A percentile compares a stretch with the other conserved stretches of the same genome.
phyloP scores from a whole-genome alignment of 495 filamentous ascomycete genomes.

The Podospora pseudopauciseta region DNA sequence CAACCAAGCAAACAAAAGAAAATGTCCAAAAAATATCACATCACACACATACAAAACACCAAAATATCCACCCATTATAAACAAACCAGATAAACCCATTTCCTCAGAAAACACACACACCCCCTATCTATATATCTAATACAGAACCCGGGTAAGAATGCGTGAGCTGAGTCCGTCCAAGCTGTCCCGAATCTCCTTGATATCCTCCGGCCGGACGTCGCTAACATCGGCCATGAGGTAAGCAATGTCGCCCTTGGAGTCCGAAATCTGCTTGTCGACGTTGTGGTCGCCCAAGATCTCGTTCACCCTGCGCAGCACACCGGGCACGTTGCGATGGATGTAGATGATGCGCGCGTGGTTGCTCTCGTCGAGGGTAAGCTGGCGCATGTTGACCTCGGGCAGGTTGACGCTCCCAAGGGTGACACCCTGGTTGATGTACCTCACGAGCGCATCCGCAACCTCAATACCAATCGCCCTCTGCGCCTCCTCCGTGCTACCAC shows the following conservation, averaged over 20 bases:
- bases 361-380: slow-evolving; percentile 79
- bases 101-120: neutral
- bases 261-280: slow-evolving; percentile 96
- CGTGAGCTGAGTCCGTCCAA: slow-evolving; percentile 78
- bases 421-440: slow-evolving; percentile 88
- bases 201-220: slow-evolving; percentile 70
- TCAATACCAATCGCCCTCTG: slow-evolving; percentile 95
- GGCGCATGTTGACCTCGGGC: slow-evolving; percentile 86
- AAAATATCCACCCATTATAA: neutral
- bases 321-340: slow-evolving; percentile 93
- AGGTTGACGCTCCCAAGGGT: slow-evolving; percentile 93
- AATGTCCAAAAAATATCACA: neutral
- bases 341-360: slow-evolving; percentile 89
- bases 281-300: slow-evolving; percentile 91
- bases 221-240: slow-evolving; percentile 99
- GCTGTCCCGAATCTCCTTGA: slow-evolving; percentile 78
- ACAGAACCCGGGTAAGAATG: slow-evolving; percentile 84
- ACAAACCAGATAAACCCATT: neutral
- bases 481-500: slow-evolving; percentile 95
- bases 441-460: slow-evolving; percentile 78
- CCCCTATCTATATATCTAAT: slow-evolving; percentile 51
- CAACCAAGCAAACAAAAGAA: slow-evolving; percentile 8
- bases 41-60: neutral
- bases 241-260: slow-evolving; percentile 88
- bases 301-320: slow-evolving; percentile 90